Evolutionary conservation across 306 rosid species (phyloP).

Genomic region (Medicago truncatula): DNA sequence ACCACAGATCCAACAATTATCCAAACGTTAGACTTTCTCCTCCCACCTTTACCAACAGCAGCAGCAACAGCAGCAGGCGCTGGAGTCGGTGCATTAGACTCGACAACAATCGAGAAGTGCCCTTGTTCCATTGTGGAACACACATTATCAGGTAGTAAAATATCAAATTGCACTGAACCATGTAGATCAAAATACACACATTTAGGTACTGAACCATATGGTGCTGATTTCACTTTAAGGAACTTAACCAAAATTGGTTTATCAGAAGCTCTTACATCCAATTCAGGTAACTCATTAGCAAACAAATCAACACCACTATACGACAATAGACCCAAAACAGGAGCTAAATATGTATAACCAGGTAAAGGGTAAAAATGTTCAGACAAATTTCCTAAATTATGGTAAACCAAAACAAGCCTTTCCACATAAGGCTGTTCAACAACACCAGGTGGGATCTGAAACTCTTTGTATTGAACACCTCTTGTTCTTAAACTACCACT

Average conservation of each 20-base stretch:
- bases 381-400: slow-evolving; percentile 68
- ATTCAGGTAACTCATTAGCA: slow-evolving; percentile 60
- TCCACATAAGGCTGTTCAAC: slow-evolving; percentile 67
- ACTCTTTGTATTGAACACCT: slow-evolving; percentile 65
- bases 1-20: slow-evolving; percentile 43
- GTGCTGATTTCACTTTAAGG: slow-evolving; percentile 38
- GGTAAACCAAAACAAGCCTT: slow-evolving; percentile 68
- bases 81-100: slow-evolving; percentile 56
- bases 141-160: slow-evolving; percentile 48
- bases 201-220: slow-evolving; percentile 45
- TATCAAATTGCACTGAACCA: slow-evolving; percentile 67
- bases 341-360: slow-evolving; percentile 61
- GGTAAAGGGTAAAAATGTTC: slow-evolving; percentile 66
- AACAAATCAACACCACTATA: slow-evolving; percentile 56
- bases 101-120: slow-evolving; percentile 63
- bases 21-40: slow-evolving; percentile 49
- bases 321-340: slow-evolving; percentile 65
- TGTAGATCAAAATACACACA: slow-evolving; percentile 66
- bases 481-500: slow-evolving; percentile 70
- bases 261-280: slow-evolving; percentile 58
- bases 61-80: slow-evolving; percentile 46
- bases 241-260: slow-evolving; percentile 60
- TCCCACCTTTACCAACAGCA: slow-evolving; percentile 2
- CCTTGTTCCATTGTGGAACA: slow-evolving; percentile 63
- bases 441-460: slow-evolving; percentile 73